Evolutionary conservation across 768 basidiomycete genomes (phyloP), one percentile per base, ranked within the genome.

Genomic region (Baorangia bicolor): DNA sequence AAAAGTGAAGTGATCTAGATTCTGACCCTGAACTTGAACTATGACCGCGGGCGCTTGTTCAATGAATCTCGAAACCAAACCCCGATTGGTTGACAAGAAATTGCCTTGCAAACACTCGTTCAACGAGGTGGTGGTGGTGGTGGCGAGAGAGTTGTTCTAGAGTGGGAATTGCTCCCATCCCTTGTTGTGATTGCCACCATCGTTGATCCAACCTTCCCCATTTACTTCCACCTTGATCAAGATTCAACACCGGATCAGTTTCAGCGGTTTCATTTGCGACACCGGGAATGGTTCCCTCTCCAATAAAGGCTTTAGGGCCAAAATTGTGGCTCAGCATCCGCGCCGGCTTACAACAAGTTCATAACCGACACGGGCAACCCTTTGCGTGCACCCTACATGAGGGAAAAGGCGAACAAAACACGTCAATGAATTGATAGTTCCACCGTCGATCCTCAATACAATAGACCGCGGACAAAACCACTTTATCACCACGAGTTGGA

Each of bases 21-120:
- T 7, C 25, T 51, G 43, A 42, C 60, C 59, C 59, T 61, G 59
- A 53, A 23, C 16, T 31, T 34, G 16, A n/a, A 35, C 34, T 4
- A 9, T 31, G n/a, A n/a, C n/a, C n/a, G n/a, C n/a, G n/a, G n/a
- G n/a, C n/a, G n/a, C n/a, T n/a, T n/a, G n/a, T n/a, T n/a, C n/a
- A n/a, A n/a, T 40, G 21, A 39, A 20, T 20, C 38, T 12, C 38
- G 12, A 21, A 23, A 20, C 2, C 5, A 8, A 21, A 13, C 20
- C 35, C 20, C 27, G 34, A 21, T 39, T 38, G 34, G 18, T n/a
- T 21, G 4, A 7, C 31, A 33, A 49, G 42, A 28, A 25, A 28
- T 20, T 10, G 45, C 23, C 45, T 12, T 6, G 18, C 23, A 41
- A 13, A 27, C 12, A 20, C 35, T 28, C 14, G 28, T 27, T 27